Base-by-base conservation (phyloP, 108 stramenopile genomes). In the Discostella pseudostelligera region DNA sequence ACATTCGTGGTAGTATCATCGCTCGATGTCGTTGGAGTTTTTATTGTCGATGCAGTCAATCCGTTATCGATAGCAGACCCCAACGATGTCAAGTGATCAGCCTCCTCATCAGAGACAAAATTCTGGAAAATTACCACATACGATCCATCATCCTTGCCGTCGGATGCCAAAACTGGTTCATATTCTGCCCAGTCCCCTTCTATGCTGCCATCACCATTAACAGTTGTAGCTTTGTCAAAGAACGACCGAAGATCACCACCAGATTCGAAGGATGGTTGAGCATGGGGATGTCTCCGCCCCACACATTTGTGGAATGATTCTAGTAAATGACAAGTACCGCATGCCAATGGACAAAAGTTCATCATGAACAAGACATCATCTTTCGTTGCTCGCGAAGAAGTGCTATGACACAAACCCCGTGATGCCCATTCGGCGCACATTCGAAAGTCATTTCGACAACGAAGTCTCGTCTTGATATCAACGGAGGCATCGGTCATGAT, bases 271-370 rank as follows among this genome's bases (percentile, higher is more conserved):
- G 39, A 56, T 29, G 62, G 71, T 49, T 58, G 11, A 1, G 62
- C 45, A 28, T 28, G 26, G 6, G 70, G 76, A 28, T 49, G 68
- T 8, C 68, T 51, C 32, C 59, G 66, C 22, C 72, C 77, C 6
- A 64, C 57, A 50, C 70, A 78, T 37, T 50, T 32, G 55, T 65
- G 65, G 40, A 78, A 78, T 14, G 65, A 48, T 55, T 51, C 44
- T 32, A 78, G 24, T 42, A 62, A 24, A 20, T 77, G 40, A 63
- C 80, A 81, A 22, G 53, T 66, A 36, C 48, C 44, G 50, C 80
- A 81, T 48, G 76, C 80, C 55, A 81, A 57, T 24, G 80, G 76
- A 53, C 80, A 81, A 26, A 62, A 62, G 25, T 70, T 74, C 70
- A 81, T 77, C 75, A 77, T 77, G 39, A 73, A 77, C n/a, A 65